Base-by-base conservation (phyloP, 2,329 filamentous ascomycete genomes). In the Claviceps purpurea region DNA sequence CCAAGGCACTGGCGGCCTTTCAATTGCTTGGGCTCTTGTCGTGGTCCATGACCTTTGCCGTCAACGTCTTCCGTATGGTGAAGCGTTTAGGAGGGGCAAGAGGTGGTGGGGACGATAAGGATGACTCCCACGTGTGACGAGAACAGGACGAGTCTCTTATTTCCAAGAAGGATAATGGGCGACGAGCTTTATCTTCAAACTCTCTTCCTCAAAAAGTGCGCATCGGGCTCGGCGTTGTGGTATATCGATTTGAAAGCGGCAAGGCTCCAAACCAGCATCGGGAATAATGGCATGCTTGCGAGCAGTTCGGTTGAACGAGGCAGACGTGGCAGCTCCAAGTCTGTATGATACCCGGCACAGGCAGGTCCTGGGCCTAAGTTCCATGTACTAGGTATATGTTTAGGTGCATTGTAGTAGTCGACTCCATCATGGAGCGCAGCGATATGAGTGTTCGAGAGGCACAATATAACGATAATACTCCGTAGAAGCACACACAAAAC, bases 31-130 rank as follows among this genome's bases (percentile, higher is more conserved):
- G 87, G 10, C 74, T 96, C 53, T 74, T 94, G 55, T 84, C 88
- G n/a, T 97, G 91, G 91, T 78, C 91, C 55, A 76, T 85, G 65
- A 96, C 89, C 22, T 95, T 97, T 69, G 81, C 85, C 49, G 84
- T 96, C 53, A 95, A 89, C 68, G 81, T 89, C 54, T 84, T 89
- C 63, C 78, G 85, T 56, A 72, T 82, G 39, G 79, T 84, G 38
- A 78, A 82, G 59, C 73, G 77, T 54, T 71, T 84, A 8, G 78
- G 77, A 40, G 76, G 76, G 43, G 71, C 74, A 2, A 22, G 43
- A 46, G 43, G 42, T n/a, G 42, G 42, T 52, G 76, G 78, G 51
- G 77, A 50, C n/a, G 50, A 52, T 22, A 38, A 34, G 24, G 45
- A 55, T 41, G 53, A 50, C 18, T 48, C 24, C 3, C 47, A 50